Conservation (phyloP, 345 rosid genomes). For the Eutrema heterophyllum region DNA sequence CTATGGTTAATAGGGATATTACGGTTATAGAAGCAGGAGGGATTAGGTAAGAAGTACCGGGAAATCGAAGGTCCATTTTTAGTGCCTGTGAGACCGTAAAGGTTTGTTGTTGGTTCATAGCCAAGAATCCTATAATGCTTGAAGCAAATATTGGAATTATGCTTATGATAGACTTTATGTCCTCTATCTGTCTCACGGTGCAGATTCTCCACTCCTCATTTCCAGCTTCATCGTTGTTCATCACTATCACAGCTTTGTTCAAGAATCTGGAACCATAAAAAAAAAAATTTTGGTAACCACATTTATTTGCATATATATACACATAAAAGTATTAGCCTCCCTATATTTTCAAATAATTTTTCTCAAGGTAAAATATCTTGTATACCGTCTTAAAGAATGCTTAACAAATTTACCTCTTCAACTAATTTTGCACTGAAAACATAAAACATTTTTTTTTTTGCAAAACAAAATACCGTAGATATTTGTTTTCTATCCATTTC, state of each 20-base stretch:
- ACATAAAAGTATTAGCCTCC: neutral
- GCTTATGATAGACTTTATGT: slow-evolving; percentile 38
- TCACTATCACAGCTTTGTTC: slow-evolving; percentile 42
- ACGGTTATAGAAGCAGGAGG: slow-evolving; percentile 44
- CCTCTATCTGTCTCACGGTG: slow-evolving; percentile 42
- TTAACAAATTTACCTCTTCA: neutral
- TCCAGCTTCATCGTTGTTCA: slow-evolving; percentile 29
- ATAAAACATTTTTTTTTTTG: neutral
- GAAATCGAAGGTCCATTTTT: slow-evolving; percentile 39
- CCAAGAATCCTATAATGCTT: slow-evolving; percentile 36
- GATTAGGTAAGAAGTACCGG: slow-evolving; percentile 34
- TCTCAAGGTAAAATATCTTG: neutral
- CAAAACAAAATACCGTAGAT: no score
- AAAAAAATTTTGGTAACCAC: neutral
- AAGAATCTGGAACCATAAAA: slow-evolving; percentile 25
- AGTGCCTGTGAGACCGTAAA: slow-evolving; percentile 43
- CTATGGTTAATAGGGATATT: slow-evolving; percentile 26
- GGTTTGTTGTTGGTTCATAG: slow-evolving; percentile 40
- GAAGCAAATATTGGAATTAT: slow-evolving; percentile 42
- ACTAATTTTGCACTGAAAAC: neutral
- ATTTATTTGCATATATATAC: neutral
- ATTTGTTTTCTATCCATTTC: no score
- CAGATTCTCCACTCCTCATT: slow-evolving; percentile 33
- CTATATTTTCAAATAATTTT: no score
- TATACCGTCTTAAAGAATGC: neutral